These are phyloP conservation scores for Lactarius quietus DNA, from an alignment of 768 basidiomycete species.

Conservation along the genomic window DNA sequence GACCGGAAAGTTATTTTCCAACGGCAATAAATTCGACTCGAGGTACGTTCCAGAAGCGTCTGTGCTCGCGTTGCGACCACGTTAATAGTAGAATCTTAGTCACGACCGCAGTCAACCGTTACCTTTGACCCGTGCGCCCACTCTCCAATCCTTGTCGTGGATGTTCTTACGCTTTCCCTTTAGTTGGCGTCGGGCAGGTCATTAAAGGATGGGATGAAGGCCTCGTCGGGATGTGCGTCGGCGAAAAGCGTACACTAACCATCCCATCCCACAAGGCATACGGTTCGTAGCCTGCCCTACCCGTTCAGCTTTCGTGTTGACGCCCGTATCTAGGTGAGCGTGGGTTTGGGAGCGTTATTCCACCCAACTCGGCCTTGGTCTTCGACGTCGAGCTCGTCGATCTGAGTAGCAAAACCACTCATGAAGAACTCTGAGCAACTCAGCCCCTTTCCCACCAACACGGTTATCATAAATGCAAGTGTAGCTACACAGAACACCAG, in stretches of 20 bases:
- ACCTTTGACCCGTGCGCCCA: constrained; percentile 64
- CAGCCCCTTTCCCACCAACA: neutral
- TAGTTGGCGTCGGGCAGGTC: constrained; percentile 78
- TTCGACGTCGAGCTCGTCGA: constrained; percentile 85
- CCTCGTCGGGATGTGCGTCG: constrained; percentile 77
- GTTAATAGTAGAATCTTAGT: constrained; percentile 36
- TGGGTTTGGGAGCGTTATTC: constrained; percentile 76
- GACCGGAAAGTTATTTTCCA: constrained; percentile 76
- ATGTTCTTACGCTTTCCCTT: neutral
- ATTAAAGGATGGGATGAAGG: constrained; percentile 86
- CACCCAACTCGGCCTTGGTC: constrained; percentile 71
- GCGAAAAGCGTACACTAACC: constrained; percentile 84
- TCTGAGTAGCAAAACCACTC: constrained; percentile 43
- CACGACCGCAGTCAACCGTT: constrained; percentile 72
- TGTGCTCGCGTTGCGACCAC: neutral
- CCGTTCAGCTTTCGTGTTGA: neutral
- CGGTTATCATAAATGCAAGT: neutral
- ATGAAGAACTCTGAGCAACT: constrained; percentile 48
- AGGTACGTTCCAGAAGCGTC: constrained; percentile 44
- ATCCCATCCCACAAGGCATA: constrained; percentile 82
- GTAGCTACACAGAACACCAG: neutral
- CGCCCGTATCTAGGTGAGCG: constrained; percentile 50
- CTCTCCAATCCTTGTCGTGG: neutral
- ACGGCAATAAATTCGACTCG: constrained; percentile 86
- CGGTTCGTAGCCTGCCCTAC: constrained; percentile 47